phyloP scores from a whole-genome alignment of 257 asterid genomes.

The Penstemon eatonii region DNA sequence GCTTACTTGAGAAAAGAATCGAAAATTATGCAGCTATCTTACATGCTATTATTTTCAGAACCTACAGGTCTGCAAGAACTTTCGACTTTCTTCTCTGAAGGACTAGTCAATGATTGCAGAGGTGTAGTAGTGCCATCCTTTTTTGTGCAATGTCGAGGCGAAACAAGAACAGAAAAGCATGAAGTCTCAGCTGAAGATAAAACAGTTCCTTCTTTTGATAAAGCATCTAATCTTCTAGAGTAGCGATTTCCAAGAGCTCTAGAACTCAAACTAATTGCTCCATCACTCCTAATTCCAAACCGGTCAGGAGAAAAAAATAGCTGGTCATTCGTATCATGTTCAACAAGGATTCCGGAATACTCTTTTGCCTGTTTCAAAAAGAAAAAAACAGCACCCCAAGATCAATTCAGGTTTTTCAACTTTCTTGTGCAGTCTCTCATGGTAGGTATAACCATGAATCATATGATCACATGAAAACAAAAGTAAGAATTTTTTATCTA shows the following conservation, averaged over 20 bases:
- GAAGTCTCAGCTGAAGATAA: constrained; percentile 52
- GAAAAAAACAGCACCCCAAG: constrained; percentile 18
- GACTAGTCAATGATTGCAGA: constrained; percentile 42
- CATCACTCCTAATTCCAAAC: constrained; percentile 46
- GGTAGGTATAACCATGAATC: not conserved
- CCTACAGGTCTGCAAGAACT: constrained; percentile 51
- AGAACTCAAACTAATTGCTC: constrained; percentile 41
- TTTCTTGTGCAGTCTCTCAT: not conserved
- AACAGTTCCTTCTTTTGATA: constrained; percentile 44
- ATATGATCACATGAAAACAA: not conserved
- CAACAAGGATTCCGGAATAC: constrained; percentile 50
- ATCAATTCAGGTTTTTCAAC: constrained; percentile 6
- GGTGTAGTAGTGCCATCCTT: constrained; percentile 59
- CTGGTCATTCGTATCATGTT: constrained; percentile 51
- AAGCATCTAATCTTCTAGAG: constrained; percentile 39
- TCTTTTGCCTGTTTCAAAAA: constrained; percentile 48
- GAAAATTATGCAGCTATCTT: constrained; percentile 33
- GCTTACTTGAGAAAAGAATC: not conserved
- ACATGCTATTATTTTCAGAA: constrained; percentile 63
- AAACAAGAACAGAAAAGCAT: constrained; percentile 57
- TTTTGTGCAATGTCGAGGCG: constrained; percentile 56
- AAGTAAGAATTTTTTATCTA: constrained; percentile 2
- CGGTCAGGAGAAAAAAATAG: constrained; percentile 64
- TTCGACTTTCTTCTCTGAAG: constrained; percentile 50
- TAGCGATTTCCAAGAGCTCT: constrained; percentile 40